Evolutionary conservation across 768 basidiomycete species (phyloP), one percentile per base, ranked within the genome.

Genomic region (Mycena crocata): DNA sequence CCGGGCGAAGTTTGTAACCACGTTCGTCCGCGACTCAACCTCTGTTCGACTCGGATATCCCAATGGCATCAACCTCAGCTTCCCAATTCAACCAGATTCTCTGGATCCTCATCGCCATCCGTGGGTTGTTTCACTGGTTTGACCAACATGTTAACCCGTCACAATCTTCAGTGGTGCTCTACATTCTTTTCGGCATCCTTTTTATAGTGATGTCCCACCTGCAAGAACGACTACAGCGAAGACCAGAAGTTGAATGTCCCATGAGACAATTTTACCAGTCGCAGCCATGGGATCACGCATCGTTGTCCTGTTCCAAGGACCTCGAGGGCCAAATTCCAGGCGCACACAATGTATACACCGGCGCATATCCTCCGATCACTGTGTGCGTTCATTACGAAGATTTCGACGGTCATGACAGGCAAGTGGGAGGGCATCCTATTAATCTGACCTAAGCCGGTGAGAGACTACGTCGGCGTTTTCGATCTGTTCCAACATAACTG

Each of bases 81-180:
- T 42, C 64, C 2, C 68, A 70, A 42, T 62, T 70, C 49, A 66
- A n/a, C 37, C 68, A 70, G 28, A 60, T 70, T 48, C 59, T 70
- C 44, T 57, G 63, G 44, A 63, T 70, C 14, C 63, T 70, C 24
- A 52, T 34, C 30, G 60, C 61, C 49, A 66, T 70, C 7, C 32
- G 68, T 70, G 15, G 12, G 67, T 49, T 12, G 8, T 17, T 39
- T 28, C 19, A 1, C 49, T 24, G 1, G 5, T 17, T 28, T n/a
- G n/a, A n/a, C 17, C 31, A 37, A 37, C 35, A 37, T 30, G n/a
- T 35, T 57, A 23, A 46, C 8, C 21, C 9, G 49, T 51, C 34
- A 57, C 28, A 15, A 45, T 34, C 24, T 40, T 19, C 35, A 70
- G 68, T 70, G 64, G 57, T 70, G 21, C 68, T 70, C 31, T 70